A percentile compares a stretch with the other conserved stretches of the same genome.
Evolutionary conservation across 2,329 filamentous ascomycete species (phyloP).

Genomic region (Cyphellophora europaea): DNA sequence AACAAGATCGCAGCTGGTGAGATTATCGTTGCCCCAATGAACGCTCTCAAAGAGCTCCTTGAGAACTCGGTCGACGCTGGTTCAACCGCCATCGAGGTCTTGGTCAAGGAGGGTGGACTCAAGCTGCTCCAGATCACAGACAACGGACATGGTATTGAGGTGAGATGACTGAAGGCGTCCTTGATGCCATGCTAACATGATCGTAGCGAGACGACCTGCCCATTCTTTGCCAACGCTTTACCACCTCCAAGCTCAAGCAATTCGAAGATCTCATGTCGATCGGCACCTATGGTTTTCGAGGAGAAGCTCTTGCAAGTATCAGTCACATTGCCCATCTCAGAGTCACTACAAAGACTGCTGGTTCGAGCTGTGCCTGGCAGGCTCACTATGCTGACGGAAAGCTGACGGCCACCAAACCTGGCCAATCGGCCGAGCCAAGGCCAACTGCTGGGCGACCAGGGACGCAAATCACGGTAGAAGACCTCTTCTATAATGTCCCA

Average conservation of each 20-base stretch:
- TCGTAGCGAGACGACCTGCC: slow-evolving; percentile 74
- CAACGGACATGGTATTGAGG: slow-evolving; percentile 91
- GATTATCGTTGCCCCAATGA: slow-evolving; percentile 94
- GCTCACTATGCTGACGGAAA: slow-evolving; percentile 80
- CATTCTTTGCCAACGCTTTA: slow-evolving; percentile 92
- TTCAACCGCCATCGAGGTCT: slow-evolving; percentile 77
- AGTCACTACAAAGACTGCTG: slow-evolving; percentile 86
- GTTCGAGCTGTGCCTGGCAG: slow-evolving; percentile 81
- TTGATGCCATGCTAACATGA: slow-evolving; percentile 12
- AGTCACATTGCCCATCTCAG: slow-evolving; percentile 95
- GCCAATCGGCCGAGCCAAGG: slow-evolving; percentile 77
- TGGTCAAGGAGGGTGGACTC: slow-evolving; percentile 89
- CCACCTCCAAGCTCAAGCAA: slow-evolving; percentile 85
- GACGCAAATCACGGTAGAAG: slow-evolving; percentile 93
- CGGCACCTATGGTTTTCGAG: slow-evolving; percentile 93
- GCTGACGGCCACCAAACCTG: slow-evolving; percentile 73
- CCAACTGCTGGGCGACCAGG: slow-evolving; percentile 78
- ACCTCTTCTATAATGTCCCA: slow-evolving; percentile 93
- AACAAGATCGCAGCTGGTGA: slow-evolving; percentile 98
- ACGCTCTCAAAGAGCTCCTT: slow-evolving; percentile 91
- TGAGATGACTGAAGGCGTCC: slow-evolving; percentile 34
- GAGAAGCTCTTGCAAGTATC: slow-evolving; percentile 92
- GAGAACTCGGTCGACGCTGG: slow-evolving; percentile 98
- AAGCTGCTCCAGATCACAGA: slow-evolving; percentile 96
- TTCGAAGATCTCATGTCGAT: slow-evolving; percentile 91